Evolutionary conservation across 176 grass and related monocot genomes (phyloP).

Genomic region (Musa schizocarpa): DNA sequence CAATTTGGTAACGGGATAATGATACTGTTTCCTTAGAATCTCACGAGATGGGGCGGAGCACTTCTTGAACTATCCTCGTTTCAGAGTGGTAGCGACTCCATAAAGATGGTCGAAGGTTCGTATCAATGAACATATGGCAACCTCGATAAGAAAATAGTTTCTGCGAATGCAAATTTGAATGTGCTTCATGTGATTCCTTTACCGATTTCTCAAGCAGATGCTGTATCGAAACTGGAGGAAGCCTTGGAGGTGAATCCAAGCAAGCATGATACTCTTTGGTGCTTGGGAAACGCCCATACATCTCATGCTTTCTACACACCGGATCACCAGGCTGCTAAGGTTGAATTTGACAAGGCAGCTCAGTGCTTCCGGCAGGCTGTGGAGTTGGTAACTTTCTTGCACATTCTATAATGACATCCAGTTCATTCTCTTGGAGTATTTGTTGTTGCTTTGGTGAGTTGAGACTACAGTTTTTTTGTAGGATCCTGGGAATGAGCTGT

Average conservation of each 20-base stretch:
- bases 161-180: not conserved
- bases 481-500: conserved; percentile 46
- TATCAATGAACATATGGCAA: not conserved
- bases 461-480: conserved; percentile 21
- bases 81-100: conserved; percentile 22
- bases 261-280: conserved; percentile 40
- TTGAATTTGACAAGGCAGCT: conserved; percentile 34
- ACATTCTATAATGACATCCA: not conserved
- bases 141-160: not conserved
- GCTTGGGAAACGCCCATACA: conserved; percentile 43
- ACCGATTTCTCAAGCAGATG: conserved; percentile 17
- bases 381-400: conserved; percentile 29
- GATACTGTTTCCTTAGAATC: conserved; percentile 28
- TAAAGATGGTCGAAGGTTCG: conserved; percentile 32
- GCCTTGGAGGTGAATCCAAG: conserved; percentile 35
- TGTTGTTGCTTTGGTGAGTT: not conserved
- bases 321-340: conserved; percentile 23
- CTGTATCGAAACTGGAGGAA: conserved; percentile 36
- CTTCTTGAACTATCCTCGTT: conserved; percentile 36
- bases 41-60: conserved; percentile 44
- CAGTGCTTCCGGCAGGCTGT: conserved; percentile 32
- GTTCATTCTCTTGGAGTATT: not conserved
- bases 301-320: conserved; percentile 28
- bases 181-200: not conserved
- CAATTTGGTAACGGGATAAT: not conserved